phyloP scores from a whole-genome alignment of 2,329 filamentous ascomycete species.

The Rhinocladiella similis region DNA sequence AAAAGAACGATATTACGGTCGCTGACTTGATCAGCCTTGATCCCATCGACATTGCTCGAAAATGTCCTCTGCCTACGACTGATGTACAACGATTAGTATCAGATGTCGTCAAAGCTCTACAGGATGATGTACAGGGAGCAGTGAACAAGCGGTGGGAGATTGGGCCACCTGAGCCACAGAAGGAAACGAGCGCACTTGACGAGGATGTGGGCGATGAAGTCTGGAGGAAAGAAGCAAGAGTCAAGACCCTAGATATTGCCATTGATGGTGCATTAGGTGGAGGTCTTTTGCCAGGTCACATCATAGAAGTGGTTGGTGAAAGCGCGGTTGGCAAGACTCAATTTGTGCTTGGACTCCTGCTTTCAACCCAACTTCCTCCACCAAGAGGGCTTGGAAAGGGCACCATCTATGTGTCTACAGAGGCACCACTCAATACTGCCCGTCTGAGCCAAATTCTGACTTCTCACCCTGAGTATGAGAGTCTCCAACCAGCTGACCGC shows the following conservation, averaged over 20 bases:
- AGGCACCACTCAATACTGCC: conserved; percentile 77
- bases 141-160: conserved; percentile 10
- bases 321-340: conserved; percentile 94
- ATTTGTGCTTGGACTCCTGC: conserved; percentile 79
- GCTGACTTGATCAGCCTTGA: conserved; percentile 85
- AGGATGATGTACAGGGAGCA: conserved; percentile 38
- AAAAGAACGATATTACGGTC: conserved; percentile 74
- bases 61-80: conserved; percentile 75
- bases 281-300: conserved; percentile 75
- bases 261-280: conserved; percentile 74
- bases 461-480: conserved; percentile 61
- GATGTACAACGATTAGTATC: conserved; percentile 75
- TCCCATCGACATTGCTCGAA: conserved; percentile 77
- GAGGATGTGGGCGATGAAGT: conserved; percentile 35
- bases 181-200: conserved; percentile 23
- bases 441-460: conserved; percentile 78
- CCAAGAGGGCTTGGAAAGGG: conserved; percentile 69
- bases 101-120: conserved; percentile 66
- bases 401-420: conserved; percentile 93
- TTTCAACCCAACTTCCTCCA: conserved; percentile 77
- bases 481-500: conserved; percentile 39
- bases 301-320: conserved; percentile 90
- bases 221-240: conserved; percentile 53
- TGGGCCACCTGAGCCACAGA: not conserved
- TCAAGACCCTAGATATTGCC: conserved; percentile 76